Evolutionary conservation across 2,329 filamentous ascomycete species (phyloP).

Genomic region (Epichloe brachyelytri): DNA sequence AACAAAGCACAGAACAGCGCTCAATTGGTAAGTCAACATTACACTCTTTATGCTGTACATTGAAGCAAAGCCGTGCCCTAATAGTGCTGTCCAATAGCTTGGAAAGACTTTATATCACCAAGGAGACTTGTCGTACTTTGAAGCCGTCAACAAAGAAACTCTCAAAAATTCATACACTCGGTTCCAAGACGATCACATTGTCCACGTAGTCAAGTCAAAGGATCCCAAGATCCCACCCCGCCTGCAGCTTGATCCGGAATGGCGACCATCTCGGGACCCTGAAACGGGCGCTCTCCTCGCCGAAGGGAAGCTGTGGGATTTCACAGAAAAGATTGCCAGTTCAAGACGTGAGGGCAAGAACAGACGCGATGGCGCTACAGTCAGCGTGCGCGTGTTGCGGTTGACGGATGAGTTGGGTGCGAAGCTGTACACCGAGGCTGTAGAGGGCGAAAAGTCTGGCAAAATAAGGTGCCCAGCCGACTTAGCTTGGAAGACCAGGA

Average conservation of each 20-base stretch:
- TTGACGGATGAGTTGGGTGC: constrained; percentile 64
- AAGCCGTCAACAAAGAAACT: constrained; percentile 96
- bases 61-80: neutral
- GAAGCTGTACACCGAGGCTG: constrained; percentile 51
- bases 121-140: constrained; percentile 92
- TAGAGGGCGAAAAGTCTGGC: constrained; percentile 22
- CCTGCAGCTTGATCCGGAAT: constrained; percentile 59
- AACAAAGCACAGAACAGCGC: constrained; percentile 69
- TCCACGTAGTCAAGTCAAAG: constrained; percentile 58
- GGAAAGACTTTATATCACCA: constrained; percentile 97
- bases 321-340: constrained; percentile 75
- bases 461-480: constrained; percentile 27
- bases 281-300: constrained; percentile 49
- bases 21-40: constrained; percentile 48
- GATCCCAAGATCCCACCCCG: constrained; percentile 47
- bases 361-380: constrained; percentile 79
- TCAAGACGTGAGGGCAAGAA: constrained; percentile 90
- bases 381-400: constrained; percentile 65
- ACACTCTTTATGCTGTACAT: neutral
- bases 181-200: constrained; percentile 83
- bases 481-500: constrained; percentile 38
- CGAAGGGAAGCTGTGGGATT: constrained; percentile 75
- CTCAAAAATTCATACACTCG: constrained; percentile 84
- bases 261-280: constrained; percentile 56
- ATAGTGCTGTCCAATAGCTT: constrained; percentile 36